These are phyloP conservation scores for Chalaropsis thielavioides DNA, from an alignment of 2,329 filamentous ascomycete species.

Conservation along the genomic window DNA sequence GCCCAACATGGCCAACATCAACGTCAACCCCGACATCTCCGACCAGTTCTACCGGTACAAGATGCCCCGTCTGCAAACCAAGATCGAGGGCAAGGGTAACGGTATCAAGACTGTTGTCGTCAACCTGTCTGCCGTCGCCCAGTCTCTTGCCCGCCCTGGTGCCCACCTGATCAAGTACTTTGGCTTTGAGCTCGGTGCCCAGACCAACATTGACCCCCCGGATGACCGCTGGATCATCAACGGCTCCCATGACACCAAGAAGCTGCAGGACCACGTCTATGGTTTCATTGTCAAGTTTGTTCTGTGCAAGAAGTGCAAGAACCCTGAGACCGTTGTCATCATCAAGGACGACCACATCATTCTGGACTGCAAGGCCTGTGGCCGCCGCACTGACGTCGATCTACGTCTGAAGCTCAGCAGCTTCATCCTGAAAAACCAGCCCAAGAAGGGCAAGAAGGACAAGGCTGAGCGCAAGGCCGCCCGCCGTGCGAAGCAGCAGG, in stretches of 20 bases:
- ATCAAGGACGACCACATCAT: slow-evolving; percentile 88
- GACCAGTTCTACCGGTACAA: slow-evolving; percentile 99
- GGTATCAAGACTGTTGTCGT: slow-evolving; percentile 98
- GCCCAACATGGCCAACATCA: slow-evolving; percentile 87
- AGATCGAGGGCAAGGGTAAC: slow-evolving; percentile 99
- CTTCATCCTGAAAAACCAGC: slow-evolving; percentile 93
- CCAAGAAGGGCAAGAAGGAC: slow-evolving; percentile 92
- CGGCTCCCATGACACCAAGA: slow-evolving; percentile 83
- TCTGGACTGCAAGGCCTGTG: slow-evolving; percentile 97
- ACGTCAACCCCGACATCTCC: slow-evolving; percentile 94
- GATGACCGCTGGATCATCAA: slow-evolving; percentile 99
- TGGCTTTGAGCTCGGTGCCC: slow-evolving; percentile 93
- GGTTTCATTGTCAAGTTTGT: slow-evolving; percentile 98
- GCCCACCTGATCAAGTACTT: slow-evolving; percentile 99
- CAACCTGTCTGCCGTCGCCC: slow-evolving; percentile 87
- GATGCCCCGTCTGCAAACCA: slow-evolving; percentile 97
- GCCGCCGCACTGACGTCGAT: slow-evolving; percentile 82
- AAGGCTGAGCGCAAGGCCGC: slow-evolving; percentile 86
- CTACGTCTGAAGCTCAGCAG: slow-evolving; percentile 88
- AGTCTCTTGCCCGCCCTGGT: slow-evolving; percentile 81
- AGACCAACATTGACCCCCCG: slow-evolving; percentile 93
- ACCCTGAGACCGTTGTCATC: slow-evolving; percentile 90
- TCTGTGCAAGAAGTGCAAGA: slow-evolving; percentile 99
- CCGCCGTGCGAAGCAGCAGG: slow-evolving; percentile 70
- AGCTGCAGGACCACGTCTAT: slow-evolving; percentile 96